phyloP scores from a whole-genome alignment of 495 filamentous ascomycete genomes.

The Podospora anserina region DNA sequence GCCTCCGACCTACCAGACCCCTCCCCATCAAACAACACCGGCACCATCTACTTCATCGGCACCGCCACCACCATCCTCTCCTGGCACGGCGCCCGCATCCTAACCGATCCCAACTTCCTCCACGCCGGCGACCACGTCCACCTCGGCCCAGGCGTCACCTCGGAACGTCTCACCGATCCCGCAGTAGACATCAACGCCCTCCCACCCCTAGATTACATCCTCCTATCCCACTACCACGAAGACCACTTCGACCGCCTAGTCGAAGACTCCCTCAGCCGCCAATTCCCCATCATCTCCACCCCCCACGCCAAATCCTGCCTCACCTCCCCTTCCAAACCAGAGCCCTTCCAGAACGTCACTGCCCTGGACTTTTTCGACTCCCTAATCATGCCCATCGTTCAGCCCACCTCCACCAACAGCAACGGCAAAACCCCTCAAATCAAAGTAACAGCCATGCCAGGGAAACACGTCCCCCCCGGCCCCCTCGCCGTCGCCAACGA shows the following conservation, averaged over 20 bases:
- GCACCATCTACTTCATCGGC: slow-evolving; percentile 56
- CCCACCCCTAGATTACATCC: slow-evolving; percentile 57
- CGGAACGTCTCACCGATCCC: slow-evolving; percentile 53
- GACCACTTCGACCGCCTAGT: slow-evolving; percentile 65
- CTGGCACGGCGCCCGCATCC: slow-evolving; percentile 59
- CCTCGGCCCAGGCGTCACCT: slow-evolving; percentile 60
- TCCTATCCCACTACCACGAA: slow-evolving; percentile 65
- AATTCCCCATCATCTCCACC: slow-evolving; percentile 63
- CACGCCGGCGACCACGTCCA: slow-evolving; percentile 68
- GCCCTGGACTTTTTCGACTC: slow-evolving; percentile 56
- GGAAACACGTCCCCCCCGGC: slow-evolving; percentile 62
- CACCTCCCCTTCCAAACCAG: slow-evolving; percentile 32
- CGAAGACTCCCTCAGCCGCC: slow-evolving; percentile 54
- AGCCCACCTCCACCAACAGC: slow-evolving; percentile 1
- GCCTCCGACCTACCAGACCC: background rate
- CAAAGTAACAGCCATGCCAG: slow-evolving; percentile 65
- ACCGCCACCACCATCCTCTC: slow-evolving; percentile 65
- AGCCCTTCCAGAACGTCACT: slow-evolving; percentile 54
- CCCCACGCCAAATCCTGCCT: slow-evolving; percentile 59
- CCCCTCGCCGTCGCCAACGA: slow-evolving; percentile 52
- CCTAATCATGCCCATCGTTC: slow-evolving; percentile 47
- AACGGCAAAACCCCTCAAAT: slow-evolving; percentile 36
- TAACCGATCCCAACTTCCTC: slow-evolving; percentile 72
- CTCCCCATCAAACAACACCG: slow-evolving; percentile 13
- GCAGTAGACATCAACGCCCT: slow-evolving; percentile 60